Percentiles rank a stretch among this genome's conserved stretches.
Evolutionary conservation across 345 rosid genomes (phyloP).

Genomic region (Acer yangbiense): DNA sequence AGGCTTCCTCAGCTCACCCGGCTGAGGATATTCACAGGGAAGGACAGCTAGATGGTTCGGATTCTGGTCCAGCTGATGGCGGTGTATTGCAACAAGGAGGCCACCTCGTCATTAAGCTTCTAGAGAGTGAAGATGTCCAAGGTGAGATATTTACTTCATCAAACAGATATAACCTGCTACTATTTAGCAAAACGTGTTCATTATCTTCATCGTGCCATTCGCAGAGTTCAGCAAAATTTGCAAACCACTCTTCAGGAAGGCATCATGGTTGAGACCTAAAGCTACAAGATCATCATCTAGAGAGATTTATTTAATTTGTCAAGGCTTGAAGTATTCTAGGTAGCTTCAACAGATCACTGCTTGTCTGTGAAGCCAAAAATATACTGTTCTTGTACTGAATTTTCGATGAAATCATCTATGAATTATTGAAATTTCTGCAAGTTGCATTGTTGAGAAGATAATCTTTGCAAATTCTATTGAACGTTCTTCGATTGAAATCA

Average conservation of each 20-base stretch:
- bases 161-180: background rate
- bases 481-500: background rate
- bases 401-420: background rate
- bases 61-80: conserved; percentile 28
- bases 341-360: background rate
- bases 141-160: conserved; percentile 40
- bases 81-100: conserved; percentile 72
- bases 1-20: conserved; percentile 37
- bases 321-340: conserved; percentile 45
- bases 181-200: background rate
- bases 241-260: conserved; percentile 77
- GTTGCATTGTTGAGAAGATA: background rate
- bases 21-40: conserved; percentile 27
- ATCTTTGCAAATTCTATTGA: background rate
- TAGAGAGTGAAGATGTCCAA: conserved; percentile 85
- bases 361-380: no score
- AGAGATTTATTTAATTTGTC: conserved; percentile 90
- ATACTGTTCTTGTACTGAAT: no score
- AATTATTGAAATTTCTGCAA: background rate
- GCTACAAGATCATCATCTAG: conserved; percentile 94
- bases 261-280: conserved; percentile 92
- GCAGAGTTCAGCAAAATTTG: conserved; percentile 73
- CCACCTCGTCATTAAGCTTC: conserved; percentile 83
- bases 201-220: conserved; percentile 17
- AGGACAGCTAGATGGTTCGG: conserved; percentile 12